phyloP scores from a whole-genome alignment of 352 stramenopile species.

The Globisporangium polare region DNA sequence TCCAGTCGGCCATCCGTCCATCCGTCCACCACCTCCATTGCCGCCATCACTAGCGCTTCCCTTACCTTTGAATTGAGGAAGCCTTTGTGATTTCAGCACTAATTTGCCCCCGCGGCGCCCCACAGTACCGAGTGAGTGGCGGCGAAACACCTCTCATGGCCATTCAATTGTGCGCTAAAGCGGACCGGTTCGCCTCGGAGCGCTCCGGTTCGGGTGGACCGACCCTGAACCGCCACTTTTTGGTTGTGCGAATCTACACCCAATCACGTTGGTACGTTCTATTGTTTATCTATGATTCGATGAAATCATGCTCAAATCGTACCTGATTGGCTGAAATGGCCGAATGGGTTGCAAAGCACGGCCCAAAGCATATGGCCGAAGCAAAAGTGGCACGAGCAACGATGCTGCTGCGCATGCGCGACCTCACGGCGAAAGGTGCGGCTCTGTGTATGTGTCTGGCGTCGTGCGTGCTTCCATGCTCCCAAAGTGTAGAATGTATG shows the following conservation, averaged over 20 bases:
- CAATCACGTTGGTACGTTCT: slow-evolving; percentile 19
- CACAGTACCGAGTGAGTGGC: slow-evolving; percentile 15
- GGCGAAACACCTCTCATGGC: slow-evolving; percentile 34
- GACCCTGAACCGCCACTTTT: slow-evolving; percentile 3
- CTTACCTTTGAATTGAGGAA: slow-evolving; percentile 83
- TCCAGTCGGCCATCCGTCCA: not conserved
- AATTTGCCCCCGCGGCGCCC: slow-evolving; percentile 21
- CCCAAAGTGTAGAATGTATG: not conserved
- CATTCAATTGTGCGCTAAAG: slow-evolving; percentile 58
- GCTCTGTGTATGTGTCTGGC: not conserved
- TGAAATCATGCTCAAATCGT: not conserved
- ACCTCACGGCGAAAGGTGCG: slow-evolving; percentile 19
- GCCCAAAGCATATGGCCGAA: not conserved
- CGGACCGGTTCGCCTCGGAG: slow-evolving; percentile 27
- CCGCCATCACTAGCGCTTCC: slow-evolving; percentile 11
- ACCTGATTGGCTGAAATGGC: slow-evolving; percentile 25
- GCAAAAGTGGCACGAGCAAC: not conserved
- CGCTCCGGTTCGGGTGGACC: slow-evolving; percentile 6
- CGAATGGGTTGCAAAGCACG: not conserved
- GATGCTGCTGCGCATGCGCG: slow-evolving; percentile 32
- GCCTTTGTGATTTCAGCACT: slow-evolving; percentile 88
- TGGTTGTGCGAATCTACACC: slow-evolving; percentile 8
- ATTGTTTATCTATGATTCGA: not conserved
- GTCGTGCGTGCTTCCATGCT: slow-evolving; percentile 8
- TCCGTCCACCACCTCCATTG: not conserved